phyloP scores from a whole-genome alignment of 768 basidiomycete species.

The Cystofilobasidium ferigula region DNA sequence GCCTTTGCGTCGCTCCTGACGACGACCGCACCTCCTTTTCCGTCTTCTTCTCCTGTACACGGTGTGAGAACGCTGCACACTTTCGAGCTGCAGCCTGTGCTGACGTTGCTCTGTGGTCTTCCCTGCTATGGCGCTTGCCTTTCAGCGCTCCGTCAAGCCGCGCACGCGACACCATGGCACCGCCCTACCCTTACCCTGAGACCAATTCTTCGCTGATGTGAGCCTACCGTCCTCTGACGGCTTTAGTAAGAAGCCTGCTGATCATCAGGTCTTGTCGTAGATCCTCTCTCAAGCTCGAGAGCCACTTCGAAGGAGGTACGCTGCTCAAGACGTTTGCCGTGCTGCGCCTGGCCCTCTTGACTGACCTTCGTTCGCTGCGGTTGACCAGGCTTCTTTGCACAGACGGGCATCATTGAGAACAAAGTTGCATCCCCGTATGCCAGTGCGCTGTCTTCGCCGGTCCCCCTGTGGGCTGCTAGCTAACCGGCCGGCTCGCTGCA shows the following conservation, averaged over 20 bases:
- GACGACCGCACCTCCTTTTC: no score
- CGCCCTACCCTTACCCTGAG: conserved; percentile 6
- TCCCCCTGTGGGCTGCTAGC: no score
- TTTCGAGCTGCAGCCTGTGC: no score
- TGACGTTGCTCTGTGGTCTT: no score
- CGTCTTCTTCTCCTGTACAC: no score
- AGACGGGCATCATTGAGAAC: neutral
- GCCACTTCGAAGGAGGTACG: conserved; percentile 18
- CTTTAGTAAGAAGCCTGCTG: no score
- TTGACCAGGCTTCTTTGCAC: conserved; percentile 15
- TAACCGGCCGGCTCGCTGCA: no score
- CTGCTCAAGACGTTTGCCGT: neutral
- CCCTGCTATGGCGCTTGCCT: no score
- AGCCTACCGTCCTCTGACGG: no score
- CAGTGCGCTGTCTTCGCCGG: neutral
- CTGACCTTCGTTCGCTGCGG: neutral
- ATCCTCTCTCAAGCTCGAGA: conserved; percentile 11
- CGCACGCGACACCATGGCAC: neutral
- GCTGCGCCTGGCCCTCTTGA: neutral
- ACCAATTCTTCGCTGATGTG: neutral
- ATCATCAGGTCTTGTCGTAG: neutral
- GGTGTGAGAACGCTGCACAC: no score
- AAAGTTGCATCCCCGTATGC: conserved; percentile 8
- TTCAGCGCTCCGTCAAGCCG: neutral
- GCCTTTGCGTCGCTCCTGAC: no score